Conservation (phyloP, 371 early-diverging fungal genomes). For the Coemansia sp. region DNA sequence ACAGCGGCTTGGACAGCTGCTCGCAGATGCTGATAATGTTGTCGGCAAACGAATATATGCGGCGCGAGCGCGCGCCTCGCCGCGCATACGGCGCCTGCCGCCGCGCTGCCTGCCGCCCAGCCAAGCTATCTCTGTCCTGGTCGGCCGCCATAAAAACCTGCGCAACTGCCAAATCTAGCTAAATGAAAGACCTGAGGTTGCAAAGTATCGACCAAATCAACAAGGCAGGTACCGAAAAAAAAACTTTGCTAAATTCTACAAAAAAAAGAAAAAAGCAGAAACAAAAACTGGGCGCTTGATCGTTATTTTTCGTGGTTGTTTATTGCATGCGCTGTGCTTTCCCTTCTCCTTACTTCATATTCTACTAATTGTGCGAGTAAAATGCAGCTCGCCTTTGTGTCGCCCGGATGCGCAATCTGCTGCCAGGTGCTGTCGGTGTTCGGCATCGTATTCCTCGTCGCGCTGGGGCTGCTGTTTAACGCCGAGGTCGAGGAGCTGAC, state of each 20-base stretch:
- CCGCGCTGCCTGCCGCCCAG: conserved; percentile 8
- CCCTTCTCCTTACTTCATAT: too few relatives aligned
- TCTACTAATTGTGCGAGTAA: neutral
- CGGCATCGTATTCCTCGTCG: conserved; percentile 51
- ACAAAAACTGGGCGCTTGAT: too few relatives aligned
- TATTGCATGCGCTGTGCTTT: too few relatives aligned
- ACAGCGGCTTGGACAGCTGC: conserved; percentile 31
- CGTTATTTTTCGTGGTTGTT: too few relatives aligned
- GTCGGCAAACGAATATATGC: conserved; percentile 12
- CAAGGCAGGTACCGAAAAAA: too few relatives aligned
- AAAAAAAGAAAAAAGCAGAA: neutral
- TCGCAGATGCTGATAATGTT: conserved; percentile 22
- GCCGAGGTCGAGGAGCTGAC: conserved; percentile 65
- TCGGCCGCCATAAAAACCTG: neutral
- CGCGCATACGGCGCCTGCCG: conserved; percentile 40
- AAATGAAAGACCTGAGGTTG: too few relatives aligned
- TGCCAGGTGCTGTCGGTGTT: conserved; percentile 42
- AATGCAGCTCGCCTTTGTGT: conserved; percentile 43
- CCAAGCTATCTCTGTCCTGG: neutral
- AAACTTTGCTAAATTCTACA: neutral
- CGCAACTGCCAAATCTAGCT: too few relatives aligned
- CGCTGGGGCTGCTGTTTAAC: conserved; percentile 64
- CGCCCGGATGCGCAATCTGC: conserved; percentile 28
- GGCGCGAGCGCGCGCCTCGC: neutral
- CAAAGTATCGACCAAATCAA: too few relatives aligned